A percentile compares a stretch with the other conserved stretches of the same genome.
phyloP scores from a whole-genome alignment of 2,329 filamentous ascomycete species.

The Calonectria ilicicola region DNA sequence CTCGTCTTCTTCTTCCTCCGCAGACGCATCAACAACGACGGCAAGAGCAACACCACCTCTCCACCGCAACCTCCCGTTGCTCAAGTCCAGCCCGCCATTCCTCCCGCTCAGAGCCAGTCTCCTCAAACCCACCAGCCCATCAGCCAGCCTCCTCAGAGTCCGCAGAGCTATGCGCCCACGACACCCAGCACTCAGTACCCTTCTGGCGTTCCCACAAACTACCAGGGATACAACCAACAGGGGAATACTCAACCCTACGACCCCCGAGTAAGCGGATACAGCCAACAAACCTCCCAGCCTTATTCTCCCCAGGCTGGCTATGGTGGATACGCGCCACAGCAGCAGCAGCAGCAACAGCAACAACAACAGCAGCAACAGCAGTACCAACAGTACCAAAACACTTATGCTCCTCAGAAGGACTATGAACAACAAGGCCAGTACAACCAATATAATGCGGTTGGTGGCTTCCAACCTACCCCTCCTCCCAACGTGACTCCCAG shows the following conservation, averaged over 20 bases:
- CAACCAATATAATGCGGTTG: constrained; percentile 33
- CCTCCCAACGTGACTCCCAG: constrained; percentile 47
- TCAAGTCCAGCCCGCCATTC: neutral
- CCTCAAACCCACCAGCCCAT: constrained; percentile 19
- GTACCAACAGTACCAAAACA: constrained; percentile 27
- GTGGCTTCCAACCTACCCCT: constrained; percentile 37
- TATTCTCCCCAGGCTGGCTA: constrained; percentile 37
- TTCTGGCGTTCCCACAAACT: constrained; percentile 43
- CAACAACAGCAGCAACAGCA: constrained; percentile 12
- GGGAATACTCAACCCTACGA: constrained; percentile 42
- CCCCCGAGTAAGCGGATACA: constrained; percentile 34
- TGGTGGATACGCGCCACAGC: constrained; percentile 32
- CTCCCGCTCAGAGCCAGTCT: constrained; percentile 25
- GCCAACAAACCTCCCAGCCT: constrained; percentile 26
- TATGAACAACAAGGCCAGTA: constrained; percentile 39
- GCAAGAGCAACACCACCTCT: constrained; percentile 30
- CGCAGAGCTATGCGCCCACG: constrained; percentile 34
- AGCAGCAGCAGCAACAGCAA: constrained; percentile 25
- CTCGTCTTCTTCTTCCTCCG: constrained; percentile 56
- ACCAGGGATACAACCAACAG: constrained; percentile 31
- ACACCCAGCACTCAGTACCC: constrained; percentile 40
- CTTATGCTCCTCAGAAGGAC: constrained; percentile 37
- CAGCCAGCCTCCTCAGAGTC: constrained; percentile 37
- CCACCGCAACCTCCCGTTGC: constrained; percentile 19
- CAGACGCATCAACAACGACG: constrained; percentile 47